Conservation (phyloP, 2,329 filamentous ascomycete species). For the Microdochium trichocladiopsis region DNA sequence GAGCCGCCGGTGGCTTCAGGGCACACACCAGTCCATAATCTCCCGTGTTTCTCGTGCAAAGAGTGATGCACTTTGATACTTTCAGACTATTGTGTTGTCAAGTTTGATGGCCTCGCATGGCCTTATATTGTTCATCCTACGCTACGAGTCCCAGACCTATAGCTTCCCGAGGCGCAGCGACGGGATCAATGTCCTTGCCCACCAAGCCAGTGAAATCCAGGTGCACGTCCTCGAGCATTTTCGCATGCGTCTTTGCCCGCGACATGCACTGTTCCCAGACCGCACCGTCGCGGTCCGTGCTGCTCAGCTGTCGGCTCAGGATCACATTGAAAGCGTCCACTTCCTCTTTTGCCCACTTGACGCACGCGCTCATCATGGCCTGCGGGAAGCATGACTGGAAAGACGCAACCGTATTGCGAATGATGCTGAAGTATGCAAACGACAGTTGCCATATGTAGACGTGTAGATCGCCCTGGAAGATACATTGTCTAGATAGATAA, state of each 20-base stretch:
- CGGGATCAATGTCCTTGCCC: conserved; percentile 43
- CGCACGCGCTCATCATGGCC: conserved; percentile 84
- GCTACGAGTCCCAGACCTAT: conserved; percentile 32
- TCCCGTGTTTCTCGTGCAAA: too few species aligned
- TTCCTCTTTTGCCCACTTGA: conserved; percentile 97
- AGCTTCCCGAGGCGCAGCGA: conserved; percentile 14
- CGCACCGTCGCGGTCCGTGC: conserved; percentile 67
- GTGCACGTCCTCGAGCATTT: conserved; percentile 75
- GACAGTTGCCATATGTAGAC: conserved; percentile 93
- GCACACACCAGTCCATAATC: too few species aligned
- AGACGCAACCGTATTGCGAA: conserved; percentile 85
- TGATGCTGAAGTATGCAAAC: conserved; percentile 90
- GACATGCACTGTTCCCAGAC: conserved; percentile 81
- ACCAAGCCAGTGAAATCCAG: conserved; percentile 84
- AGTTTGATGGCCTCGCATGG: background rate
- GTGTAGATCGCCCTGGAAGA: conserved; percentile 89
- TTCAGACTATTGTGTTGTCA: background rate
- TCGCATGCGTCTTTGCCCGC: conserved; percentile 72
- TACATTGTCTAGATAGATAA: conserved; percentile 63
- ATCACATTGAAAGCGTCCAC: conserved; percentile 86
- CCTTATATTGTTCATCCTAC: background rate
- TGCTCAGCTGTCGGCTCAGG: conserved; percentile 77
- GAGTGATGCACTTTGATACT: too few species aligned
- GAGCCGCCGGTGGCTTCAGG: too few species aligned
- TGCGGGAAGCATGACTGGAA: conserved; percentile 84